A percentile compares a stretch with the other conserved stretches of the same genome.
Conservation (phyloP, 1,139 yeast genomes). For the Scheffersomyces insectosa region DNA sequence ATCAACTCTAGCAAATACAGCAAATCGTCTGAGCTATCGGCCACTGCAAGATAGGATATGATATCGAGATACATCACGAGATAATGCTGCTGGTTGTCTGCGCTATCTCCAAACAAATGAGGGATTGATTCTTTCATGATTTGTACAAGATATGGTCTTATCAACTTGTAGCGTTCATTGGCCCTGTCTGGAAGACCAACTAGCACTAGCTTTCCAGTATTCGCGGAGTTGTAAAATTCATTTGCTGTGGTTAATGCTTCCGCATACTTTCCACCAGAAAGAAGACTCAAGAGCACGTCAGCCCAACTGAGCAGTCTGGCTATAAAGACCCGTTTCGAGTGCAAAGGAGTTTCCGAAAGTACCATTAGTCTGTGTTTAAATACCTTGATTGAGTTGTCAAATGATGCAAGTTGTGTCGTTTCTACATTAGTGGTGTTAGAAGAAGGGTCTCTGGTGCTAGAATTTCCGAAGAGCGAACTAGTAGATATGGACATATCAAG, state of each 20-base stretch:
- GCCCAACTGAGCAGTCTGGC: constrained; percentile 77
- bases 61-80: constrained; percentile 25
- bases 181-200: constrained; percentile 56
- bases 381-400: constrained; percentile 20
- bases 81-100: constrained; percentile 10
- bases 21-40: constrained; percentile 15
- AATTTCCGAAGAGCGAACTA: not conserved
- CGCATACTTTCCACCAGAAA: constrained; percentile 51
- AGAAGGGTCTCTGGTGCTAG: not conserved
- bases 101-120: constrained; percentile 31
- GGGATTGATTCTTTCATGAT: constrained; percentile 55
- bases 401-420: constrained; percentile 1
- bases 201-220: constrained; percentile 47
- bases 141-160: constrained; percentile 57
- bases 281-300: constrained; percentile 52
- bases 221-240: constrained; percentile 47
- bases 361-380: constrained; percentile 29
- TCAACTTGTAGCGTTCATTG: constrained; percentile 44
- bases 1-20: constrained; percentile 51
- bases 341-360: constrained; percentile 21
- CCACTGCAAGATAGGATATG: constrained; percentile 19
- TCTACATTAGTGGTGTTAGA: not conserved
- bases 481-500: not conserved
- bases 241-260: constrained; percentile 59
- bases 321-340: constrained; percentile 40